phyloP scores from a whole-genome alignment of 2,329 filamentous ascomycete genomes.

The Cladosporium phlei region DNA sequence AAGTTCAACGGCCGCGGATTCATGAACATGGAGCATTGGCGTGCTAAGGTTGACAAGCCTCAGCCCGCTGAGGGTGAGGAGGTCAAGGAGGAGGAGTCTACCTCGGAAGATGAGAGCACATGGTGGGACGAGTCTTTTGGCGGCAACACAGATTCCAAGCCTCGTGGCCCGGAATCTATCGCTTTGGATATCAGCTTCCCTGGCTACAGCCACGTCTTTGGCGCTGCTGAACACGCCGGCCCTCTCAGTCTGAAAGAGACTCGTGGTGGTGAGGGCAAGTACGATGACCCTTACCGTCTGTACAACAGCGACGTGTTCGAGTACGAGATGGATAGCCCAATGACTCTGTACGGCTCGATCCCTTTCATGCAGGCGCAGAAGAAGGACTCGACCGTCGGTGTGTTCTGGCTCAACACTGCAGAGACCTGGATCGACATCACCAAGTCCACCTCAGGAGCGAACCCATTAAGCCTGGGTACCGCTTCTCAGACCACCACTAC shows the following conservation, averaged over 20 bases:
- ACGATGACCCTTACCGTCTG: slow-evolving; percentile 83
- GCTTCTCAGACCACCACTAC: slow-evolving; percentile 68
- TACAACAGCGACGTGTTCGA: slow-evolving; percentile 98
- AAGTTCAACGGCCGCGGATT: slow-evolving; percentile 86
- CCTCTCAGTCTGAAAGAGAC: slow-evolving; percentile 86
- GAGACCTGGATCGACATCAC: slow-evolving; percentile 97
- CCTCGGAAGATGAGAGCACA: slow-evolving; percentile 69
- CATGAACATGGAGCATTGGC: slow-evolving; percentile 93
- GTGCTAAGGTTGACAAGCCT: slow-evolving; percentile 71
- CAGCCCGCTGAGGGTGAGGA: slow-evolving; percentile 52
- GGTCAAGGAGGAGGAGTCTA: slow-evolving; percentile 48
- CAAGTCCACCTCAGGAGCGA: slow-evolving; percentile 68
- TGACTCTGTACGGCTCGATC: slow-evolving; percentile 97
- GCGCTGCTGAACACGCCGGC: slow-evolving; percentile 88
- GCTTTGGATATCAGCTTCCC: slow-evolving; percentile 88
- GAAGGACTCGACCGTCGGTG: slow-evolving; percentile 85
- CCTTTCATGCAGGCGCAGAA: slow-evolving; percentile 97
- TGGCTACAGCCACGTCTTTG: slow-evolving; percentile 87
- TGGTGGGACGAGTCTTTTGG: slow-evolving; percentile 99
- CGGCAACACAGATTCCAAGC: slow-evolving; percentile 91
- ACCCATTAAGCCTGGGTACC: slow-evolving; percentile 71
- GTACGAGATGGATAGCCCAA: slow-evolving; percentile 93
- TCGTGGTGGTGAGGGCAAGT: slow-evolving; percentile 78
- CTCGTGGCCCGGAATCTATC: slow-evolving; percentile 88
- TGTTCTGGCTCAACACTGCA: slow-evolving; percentile 96